phyloP scores from a whole-genome alignment of 2,329 filamentous ascomycete species.

The Lachnellula arida region DNA sequence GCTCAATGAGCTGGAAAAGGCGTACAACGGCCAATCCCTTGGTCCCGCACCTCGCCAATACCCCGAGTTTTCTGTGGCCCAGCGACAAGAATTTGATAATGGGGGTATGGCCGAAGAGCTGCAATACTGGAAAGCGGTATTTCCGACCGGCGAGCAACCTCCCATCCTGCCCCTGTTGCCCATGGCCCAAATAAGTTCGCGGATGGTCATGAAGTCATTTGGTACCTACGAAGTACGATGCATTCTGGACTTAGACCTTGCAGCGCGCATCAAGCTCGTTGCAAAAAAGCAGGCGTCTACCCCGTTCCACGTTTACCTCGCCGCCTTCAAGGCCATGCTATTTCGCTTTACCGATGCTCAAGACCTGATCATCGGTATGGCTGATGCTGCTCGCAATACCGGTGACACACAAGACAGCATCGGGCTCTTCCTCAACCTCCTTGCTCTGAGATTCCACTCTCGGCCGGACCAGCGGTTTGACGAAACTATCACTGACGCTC shows the following conservation, averaged over 20 bases:
- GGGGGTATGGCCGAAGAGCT: constrained; percentile 31
- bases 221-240: constrained; percentile 13
- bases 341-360: constrained; percentile 32
- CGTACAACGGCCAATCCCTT: constrained; percentile 33
- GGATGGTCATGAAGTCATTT: constrained; percentile 21
- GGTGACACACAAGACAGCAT: constrained; percentile 32
- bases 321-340: constrained; percentile 37
- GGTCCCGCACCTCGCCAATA: constrained; percentile 30
- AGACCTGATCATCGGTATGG: constrained; percentile 43
- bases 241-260: constrained; percentile 12
- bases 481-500: constrained; percentile 26
- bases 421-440: constrained; percentile 45
- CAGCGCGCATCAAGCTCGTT: constrained; percentile 13
- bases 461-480: constrained; percentile 25
- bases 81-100: constrained; percentile 28
- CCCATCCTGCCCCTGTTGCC: constrained; percentile 33
- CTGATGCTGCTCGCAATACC: constrained; percentile 39
- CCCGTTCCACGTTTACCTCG: constrained; percentile 43
- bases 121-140: constrained; percentile 33
- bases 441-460: constrained; percentile 39
- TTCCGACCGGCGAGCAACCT: constrained; percentile 23
- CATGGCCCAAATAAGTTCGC: constrained; percentile 21
- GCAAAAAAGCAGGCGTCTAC: background rate
- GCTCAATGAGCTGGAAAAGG: constrained; percentile 39
- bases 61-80: constrained; percentile 32